A percentile compares a stretch with the other conserved stretches of the same genome.
phyloP scores from a whole-genome alignment of 805 yeast species.

The Yamadazyma philogaea region DNA sequence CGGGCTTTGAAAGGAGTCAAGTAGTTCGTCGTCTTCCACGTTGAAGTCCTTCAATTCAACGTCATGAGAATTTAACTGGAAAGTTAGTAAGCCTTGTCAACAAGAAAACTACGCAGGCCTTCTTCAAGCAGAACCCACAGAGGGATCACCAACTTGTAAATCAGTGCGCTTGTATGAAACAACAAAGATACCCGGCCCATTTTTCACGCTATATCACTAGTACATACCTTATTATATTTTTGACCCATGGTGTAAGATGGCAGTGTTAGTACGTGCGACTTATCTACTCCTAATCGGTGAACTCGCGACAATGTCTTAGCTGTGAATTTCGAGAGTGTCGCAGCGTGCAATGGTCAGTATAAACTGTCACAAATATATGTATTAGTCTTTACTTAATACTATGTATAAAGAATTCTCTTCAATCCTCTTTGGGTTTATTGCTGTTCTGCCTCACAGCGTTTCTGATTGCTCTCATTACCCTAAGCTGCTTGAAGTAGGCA shows the following conservation, averaged over 20 bases:
- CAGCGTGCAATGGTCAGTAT: no score
- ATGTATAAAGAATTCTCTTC: no score
- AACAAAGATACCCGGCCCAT: no score
- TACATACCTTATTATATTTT: conserved; percentile 8
- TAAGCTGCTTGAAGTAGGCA: conserved; percentile 23
- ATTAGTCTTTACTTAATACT: no score
- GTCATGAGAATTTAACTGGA: conserved; percentile 5
- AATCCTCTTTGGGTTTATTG: not conserved
- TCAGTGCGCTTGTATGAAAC: no score
- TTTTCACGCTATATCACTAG: no score
- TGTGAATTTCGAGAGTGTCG: not conserved
- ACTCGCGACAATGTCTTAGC: not conserved
- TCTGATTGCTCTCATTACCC: conserved; percentile 20
- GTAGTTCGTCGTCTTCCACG: not conserved
- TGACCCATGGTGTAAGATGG: conserved; percentile 9
- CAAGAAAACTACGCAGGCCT: no score
- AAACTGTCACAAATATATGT: no score
- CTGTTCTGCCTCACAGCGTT: conserved; percentile 5
- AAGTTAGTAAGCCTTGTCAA: conserved; percentile 2
- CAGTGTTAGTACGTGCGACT: conserved; percentile 9
- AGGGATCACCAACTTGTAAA: no score
- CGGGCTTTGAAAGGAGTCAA: conserved; percentile 7
- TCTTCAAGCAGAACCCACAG: no score
- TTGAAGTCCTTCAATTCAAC: conserved; percentile 6
- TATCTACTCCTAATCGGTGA: not conserved